Conservation (phyloP, 2,329 filamentous ascomycete species). For the Hypoxylon sp. region DNA sequence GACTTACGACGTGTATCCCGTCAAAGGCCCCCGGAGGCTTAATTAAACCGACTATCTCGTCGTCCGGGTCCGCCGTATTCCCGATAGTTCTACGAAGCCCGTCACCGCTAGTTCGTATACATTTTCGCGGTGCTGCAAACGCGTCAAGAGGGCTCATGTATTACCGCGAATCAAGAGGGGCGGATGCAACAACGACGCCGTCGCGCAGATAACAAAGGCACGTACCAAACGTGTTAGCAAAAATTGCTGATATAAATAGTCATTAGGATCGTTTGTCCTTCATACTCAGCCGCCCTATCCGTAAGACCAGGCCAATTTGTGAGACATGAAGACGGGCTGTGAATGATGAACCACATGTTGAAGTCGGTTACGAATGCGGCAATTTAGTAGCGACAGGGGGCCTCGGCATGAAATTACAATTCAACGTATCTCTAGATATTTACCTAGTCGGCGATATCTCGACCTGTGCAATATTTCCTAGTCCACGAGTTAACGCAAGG, state of each 20-base stretch:
- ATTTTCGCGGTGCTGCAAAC: neutral
- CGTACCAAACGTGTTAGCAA: neutral
- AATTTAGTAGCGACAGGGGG: neutral
- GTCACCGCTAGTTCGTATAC: neutral
- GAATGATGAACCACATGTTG: too few relatives aligned
- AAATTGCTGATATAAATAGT: neutral
- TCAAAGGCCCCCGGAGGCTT: neutral
- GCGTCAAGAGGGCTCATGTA: neutral
- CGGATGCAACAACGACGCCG: neutral
- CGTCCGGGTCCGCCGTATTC: neutral
- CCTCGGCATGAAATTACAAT: too few relatives aligned
- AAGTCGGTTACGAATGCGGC: neutral
- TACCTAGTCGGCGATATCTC: neutral
- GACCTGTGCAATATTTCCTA: too few relatives aligned
- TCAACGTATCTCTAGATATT: too few relatives aligned
- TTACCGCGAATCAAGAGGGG: neutral
- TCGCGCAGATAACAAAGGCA: neutral
- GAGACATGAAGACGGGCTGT: too few relatives aligned
- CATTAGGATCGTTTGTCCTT: neutral
- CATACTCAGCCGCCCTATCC: neutral
- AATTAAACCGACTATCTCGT: neutral
- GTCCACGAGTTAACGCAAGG: too few relatives aligned
- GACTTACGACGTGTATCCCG: neutral
- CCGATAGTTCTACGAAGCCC: neutral
- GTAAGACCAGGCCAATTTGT: neutral